Percentiles rank a stretch among this genome's conserved stretches.
Evolutionary conservation across 2,329 filamentous ascomycete genomes (phyloP).

Genomic region (Talaromyces funiculosus): DNA sequence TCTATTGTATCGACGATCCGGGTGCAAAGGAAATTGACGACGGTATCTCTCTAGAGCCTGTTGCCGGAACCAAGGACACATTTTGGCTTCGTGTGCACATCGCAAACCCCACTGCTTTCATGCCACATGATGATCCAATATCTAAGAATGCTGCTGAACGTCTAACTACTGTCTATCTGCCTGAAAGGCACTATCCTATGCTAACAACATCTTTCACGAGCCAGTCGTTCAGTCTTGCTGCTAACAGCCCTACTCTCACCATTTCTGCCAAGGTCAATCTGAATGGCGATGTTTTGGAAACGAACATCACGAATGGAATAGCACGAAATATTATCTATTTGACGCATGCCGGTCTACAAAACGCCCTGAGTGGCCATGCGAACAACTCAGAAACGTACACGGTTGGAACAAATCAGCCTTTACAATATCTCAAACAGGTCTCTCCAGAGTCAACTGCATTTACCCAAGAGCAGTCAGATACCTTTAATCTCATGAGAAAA

Average conservation of each 20-base stretch:
- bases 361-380: slow-evolving; percentile 33
- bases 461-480: slow-evolving; percentile 29
- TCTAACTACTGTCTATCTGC: slow-evolving; percentile 49
- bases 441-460: slow-evolving; percentile 14
- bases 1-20: slow-evolving; percentile 56
- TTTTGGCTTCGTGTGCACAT: slow-evolving; percentile 60
- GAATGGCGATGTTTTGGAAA: slow-evolving; percentile 50
- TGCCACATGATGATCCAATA: slow-evolving; percentile 47
- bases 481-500: slow-evolving; percentile 31
- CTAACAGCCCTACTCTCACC: slow-evolving; percentile 53
- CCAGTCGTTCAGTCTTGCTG: slow-evolving; percentile 50
- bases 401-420: slow-evolving; percentile 28
- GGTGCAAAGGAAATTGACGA: slow-evolving; percentile 58
- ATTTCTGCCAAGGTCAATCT: slow-evolving; percentile 54
- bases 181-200: slow-evolving; percentile 54
- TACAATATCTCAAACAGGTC: slow-evolving; percentile 21
- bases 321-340: slow-evolving; percentile 51
- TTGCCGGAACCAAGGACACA: slow-evolving; percentile 38
- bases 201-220: slow-evolving; percentile 47
- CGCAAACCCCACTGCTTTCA: slow-evolving; percentile 60
- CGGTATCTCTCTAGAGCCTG: slow-evolving; percentile 53
- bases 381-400: slow-evolving; percentile 20
- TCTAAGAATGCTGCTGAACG: slow-evolving; percentile 52
- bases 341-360: slow-evolving; percentile 41
- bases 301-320: slow-evolving; percentile 49